These are phyloP conservation scores for Exophiala lecanii-corni DNA, from an alignment of 2,329 filamentous ascomycete genomes.

Conservation along the genomic window DNA sequence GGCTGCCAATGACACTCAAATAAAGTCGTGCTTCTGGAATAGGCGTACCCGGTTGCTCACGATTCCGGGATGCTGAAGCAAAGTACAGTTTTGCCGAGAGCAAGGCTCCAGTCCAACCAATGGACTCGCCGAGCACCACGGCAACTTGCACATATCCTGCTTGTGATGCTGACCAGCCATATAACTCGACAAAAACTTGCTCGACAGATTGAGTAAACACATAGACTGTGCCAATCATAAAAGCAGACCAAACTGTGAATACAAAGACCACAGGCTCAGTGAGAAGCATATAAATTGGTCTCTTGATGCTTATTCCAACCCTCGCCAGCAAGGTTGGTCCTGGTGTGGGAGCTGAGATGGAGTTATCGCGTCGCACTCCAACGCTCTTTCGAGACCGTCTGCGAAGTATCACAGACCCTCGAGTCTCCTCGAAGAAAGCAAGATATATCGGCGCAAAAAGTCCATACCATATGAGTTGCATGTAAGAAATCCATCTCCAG, in stretches of 20 bases:
- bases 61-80: constrained; percentile 33
- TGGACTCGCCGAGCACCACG: constrained; percentile 42
- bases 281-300: constrained; percentile 39
- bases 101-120: constrained; percentile 42
- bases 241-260: constrained; percentile 46
- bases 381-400: constrained; percentile 46
- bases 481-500: constrained; percentile 24
- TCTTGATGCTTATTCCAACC: constrained; percentile 34
- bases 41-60: constrained; percentile 34
- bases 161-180: constrained; percentile 59
- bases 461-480: constrained; percentile 41
- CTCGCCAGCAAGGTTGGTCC: constrained; percentile 52
- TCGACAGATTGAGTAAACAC: constrained; percentile 51
- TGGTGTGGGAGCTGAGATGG: constrained; percentile 55
- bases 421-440: constrained; percentile 43
- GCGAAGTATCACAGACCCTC: constrained; percentile 44
- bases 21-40: constrained; percentile 43
- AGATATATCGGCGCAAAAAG: constrained; percentile 37
- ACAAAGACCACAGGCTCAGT: constrained; percentile 49
- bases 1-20: constrained; percentile 40
- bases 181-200: constrained; percentile 72
- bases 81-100: constrained; percentile 48
- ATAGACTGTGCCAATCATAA: constrained; percentile 45
- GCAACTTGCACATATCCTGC: constrained; percentile 44
- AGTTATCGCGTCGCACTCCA: constrained; percentile 47